Evolutionary conservation across 2,329 filamentous ascomycete genomes (phyloP).

Genomic region (Cadophora gregata): DNA sequence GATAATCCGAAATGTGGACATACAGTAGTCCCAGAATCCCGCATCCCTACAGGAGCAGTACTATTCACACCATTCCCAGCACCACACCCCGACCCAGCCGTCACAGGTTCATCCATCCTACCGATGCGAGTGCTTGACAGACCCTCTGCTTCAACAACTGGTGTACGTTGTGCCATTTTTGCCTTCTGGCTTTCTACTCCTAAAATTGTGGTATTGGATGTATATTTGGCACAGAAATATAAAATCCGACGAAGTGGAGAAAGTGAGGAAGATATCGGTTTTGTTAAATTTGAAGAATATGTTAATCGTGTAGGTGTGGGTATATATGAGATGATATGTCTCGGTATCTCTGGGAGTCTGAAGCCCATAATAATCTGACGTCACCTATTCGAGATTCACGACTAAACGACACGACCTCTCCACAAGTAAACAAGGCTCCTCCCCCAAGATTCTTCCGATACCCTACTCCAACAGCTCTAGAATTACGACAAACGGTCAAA

Average conservation of each 20-base stretch:
- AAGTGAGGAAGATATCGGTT: neutral
- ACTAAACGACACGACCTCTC: neutral
- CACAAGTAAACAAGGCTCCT: neutral
- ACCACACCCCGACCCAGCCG: neutral
- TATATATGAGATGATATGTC: neutral
- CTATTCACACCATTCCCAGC: neutral
- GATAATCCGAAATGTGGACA: neutral
- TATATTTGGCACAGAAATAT: too few species aligned
- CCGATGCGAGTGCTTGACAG: neutral
- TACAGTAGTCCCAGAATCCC: neutral
- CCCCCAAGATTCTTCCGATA: too few species aligned
- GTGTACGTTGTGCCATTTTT: conserved; percentile 1
- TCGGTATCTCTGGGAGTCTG: neutral
- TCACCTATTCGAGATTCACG: neutral
- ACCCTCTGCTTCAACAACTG: neutral
- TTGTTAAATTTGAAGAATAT: too few species aligned
- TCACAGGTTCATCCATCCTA: neutral
- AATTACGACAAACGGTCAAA: too few species aligned
- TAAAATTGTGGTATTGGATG: too few species aligned
- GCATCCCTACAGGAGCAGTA: neutral
- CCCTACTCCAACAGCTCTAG: too few species aligned
- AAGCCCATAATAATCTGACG: conserved; percentile 4
- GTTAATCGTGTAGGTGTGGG: too few species aligned
- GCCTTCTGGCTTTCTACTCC: too few species aligned
- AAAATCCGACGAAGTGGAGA: too few species aligned